phyloP scores from a whole-genome alignment of 2,329 filamentous ascomycete species.

The Aspergillus calidoustus region DNA sequence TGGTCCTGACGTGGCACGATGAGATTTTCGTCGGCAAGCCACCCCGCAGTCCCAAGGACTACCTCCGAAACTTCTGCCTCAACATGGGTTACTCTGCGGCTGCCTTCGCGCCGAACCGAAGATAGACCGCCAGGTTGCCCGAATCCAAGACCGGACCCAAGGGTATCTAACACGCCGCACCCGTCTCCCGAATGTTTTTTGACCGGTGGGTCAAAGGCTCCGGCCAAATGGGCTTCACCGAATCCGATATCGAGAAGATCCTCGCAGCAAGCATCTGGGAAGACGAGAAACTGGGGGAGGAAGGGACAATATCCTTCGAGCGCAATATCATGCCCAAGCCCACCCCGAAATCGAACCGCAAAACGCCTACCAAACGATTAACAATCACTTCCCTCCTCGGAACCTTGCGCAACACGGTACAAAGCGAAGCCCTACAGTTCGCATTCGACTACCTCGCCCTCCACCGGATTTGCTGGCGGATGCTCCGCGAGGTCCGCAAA shows the following conservation, averaged over 20 bases:
- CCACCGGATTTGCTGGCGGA: slow-evolving; percentile 47
- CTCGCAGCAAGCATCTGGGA: not conserved
- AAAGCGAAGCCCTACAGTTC: slow-evolving; percentile 37
- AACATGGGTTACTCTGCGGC: not conserved
- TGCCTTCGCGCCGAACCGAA: not conserved
- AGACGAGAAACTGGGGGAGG: not conserved
- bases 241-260: slow-evolving; percentile 27
- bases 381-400: slow-evolving; percentile 30
- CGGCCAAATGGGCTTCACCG: slow-evolving; percentile 9
- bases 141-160: slow-evolving; percentile 35
- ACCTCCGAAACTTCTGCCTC: slow-evolving; percentile 37
- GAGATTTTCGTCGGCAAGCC: slow-evolving; percentile 45
- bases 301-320: not conserved
- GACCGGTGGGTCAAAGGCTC: slow-evolving; percentile 35
- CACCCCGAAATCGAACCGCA: not conserved
- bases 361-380: slow-evolving; percentile 7
- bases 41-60: slow-evolving; percentile 36
- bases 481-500: slow-evolving; percentile 40
- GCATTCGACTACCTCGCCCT: slow-evolving; percentile 52
- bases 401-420: slow-evolving; percentile 38
- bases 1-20: slow-evolving; percentile 33
- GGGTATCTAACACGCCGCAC: not conserved
- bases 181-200: slow-evolving; percentile 33
- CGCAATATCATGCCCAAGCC: no score
- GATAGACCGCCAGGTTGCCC: not conserved